These are phyloP conservation scores for Puya raimondii DNA, from an alignment of 176 grass and related monocot genomes.

Conservation along the genomic window DNA sequence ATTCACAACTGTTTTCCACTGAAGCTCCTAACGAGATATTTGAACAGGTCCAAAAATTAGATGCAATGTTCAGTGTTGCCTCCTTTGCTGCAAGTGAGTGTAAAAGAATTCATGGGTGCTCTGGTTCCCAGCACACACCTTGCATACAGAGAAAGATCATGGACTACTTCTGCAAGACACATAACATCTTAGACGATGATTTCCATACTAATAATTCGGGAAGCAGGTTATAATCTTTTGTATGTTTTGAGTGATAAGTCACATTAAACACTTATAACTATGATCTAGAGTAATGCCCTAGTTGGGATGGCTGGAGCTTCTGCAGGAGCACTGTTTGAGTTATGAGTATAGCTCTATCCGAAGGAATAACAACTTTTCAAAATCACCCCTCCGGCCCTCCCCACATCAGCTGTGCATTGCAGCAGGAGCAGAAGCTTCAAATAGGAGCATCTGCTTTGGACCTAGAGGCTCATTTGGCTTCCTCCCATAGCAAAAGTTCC, in stretches of 20 bases:
- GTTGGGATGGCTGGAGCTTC: too few relatives aligned
- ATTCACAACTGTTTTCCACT: neutral
- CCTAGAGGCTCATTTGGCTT: neutral
- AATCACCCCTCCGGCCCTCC: too few relatives aligned
- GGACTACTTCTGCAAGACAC: constrained; percentile 51
- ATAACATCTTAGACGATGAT: constrained; percentile 14
- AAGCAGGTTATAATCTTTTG: constrained; percentile 43
- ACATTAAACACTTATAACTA: neutral
- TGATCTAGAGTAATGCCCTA: neutral
- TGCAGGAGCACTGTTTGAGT: too few relatives aligned
- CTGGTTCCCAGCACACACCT: constrained; percentile 61
- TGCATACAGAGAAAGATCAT: constrained; percentile 76
- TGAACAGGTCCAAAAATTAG: constrained; percentile 72
- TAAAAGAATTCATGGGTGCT: constrained; percentile 48
- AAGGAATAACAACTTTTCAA: too few relatives aligned
- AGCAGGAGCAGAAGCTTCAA: too few relatives aligned
- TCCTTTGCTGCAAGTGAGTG: constrained; percentile 72
- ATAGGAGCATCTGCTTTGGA: neutral
- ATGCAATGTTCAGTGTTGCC: constrained; percentile 65
- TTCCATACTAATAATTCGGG: constrained; percentile 24
- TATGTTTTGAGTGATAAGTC: neutral
- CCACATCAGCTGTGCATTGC: too few relatives aligned
- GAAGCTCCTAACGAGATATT: constrained; percentile 11
- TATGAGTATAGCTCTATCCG: too few relatives aligned
- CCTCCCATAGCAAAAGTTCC: neutral